Evolutionary conservation across 768 basidiomycete genomes (phyloP), one percentile per base, ranked within the genome.

Genomic region (Tricholoma sp.): DNA sequence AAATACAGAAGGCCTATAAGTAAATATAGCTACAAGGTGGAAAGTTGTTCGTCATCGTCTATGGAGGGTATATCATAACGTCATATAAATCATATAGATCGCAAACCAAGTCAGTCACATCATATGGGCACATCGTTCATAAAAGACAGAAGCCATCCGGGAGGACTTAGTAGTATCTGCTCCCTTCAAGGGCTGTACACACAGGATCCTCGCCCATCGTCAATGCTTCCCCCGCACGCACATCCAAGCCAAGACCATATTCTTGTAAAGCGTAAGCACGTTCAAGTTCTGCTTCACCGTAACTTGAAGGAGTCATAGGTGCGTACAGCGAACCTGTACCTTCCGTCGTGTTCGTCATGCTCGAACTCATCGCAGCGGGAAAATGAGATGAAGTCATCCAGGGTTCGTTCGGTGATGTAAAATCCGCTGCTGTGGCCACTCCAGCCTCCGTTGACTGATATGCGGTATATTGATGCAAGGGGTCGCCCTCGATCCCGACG

Each of bases 111-210:
- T 58, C 42, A 45, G 50, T 28, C 37, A 24, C 11, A 52, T 55
- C 42, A 57, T 51, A 44, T 32, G 3, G 6, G 12, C 50, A 56
- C 52, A 59, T 55, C 55, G 47, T 33, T 41, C 10, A 49, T 42
- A 54, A 50, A 20, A 28, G 50, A 56, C 42, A 57, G 42, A 28
- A 28, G 31, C 51, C 29, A 56, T 62, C 56, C 65, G 36, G 55
- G 63, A 24, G 59, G 24, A 24, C 55, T 34, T 63, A 59, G 41
- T 67, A 65, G 56, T 67, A 62, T 15, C 68, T 67, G 45, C 68
- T 65, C 29, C 62, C 57, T 53, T 70, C 67, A 62, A 68, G 68
- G 18, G n/a, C 1, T n/a, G 63, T 52, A 44, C 63, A 66, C 47
- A 68, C 56, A 56, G 61, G 62, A 13, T 28, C 5, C 15, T 66